phyloP scores from a whole-genome alignment of 495 filamentous ascomycete species.

The Hypoxylon fragiforme region DNA sequence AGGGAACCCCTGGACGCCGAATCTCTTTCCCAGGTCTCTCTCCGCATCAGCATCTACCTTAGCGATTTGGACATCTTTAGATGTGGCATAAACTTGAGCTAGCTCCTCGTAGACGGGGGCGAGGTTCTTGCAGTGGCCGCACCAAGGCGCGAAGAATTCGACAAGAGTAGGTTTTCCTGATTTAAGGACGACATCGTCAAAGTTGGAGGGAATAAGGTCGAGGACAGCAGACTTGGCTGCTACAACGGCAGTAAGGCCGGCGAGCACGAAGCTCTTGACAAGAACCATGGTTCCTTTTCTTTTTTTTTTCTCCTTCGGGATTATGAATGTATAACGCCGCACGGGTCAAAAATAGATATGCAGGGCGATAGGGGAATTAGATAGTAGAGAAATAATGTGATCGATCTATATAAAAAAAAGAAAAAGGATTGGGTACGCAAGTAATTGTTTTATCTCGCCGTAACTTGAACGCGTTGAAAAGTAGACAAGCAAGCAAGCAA shows the following conservation, averaged over 20 bases:
- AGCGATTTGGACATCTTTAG: conserved; percentile 80
- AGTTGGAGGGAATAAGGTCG: conserved; percentile 86
- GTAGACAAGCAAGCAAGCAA: not conserved
- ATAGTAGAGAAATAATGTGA: not conserved
- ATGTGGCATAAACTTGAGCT: conserved; percentile 68
- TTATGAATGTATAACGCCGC: conserved; percentile 15
- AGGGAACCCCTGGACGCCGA: conserved; percentile 91
- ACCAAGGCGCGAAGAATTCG: conserved; percentile 99
- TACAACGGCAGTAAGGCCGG: conserved; percentile 48
- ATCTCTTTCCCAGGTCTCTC: conserved; percentile 78
- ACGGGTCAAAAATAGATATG: not conserved
- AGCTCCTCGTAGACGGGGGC: conserved; percentile 95
- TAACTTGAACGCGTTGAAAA: not conserved
- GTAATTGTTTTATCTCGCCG: conserved; percentile 3
- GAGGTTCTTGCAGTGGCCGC: conserved; percentile 97
- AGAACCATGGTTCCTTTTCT: conserved; percentile 48
- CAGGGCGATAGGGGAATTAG: conserved; percentile 3
- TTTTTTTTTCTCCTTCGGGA: conserved; percentile 12
- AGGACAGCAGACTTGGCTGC: conserved; percentile 67
- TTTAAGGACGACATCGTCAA: conserved; percentile 84
- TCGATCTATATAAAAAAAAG: not conserved
- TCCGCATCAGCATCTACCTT: conserved; percentile 96
- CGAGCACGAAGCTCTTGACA: conserved; percentile 57
- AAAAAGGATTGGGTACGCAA: not conserved
- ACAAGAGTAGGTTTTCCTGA: conserved; percentile 95